Evolutionary conservation across 805 yeast genomes (phyloP).

Genomic region (Sugiyamaella smithiae): DNA sequence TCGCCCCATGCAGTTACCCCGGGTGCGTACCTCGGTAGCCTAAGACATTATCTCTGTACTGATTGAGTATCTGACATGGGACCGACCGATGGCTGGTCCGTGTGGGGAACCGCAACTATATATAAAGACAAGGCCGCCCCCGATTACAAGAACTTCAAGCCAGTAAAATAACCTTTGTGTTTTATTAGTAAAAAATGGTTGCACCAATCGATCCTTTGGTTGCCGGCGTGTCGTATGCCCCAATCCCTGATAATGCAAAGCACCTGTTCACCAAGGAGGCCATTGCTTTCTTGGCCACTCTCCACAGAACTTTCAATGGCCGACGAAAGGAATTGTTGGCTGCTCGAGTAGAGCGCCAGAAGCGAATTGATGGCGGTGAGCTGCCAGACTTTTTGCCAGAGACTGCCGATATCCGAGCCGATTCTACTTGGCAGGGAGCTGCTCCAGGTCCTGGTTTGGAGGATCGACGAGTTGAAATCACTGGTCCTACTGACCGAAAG

Average conservation of each 20-base stretch:
- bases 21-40: conserved; percentile 3
- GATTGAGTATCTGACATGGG: no score
- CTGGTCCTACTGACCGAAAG: conserved; percentile 73
- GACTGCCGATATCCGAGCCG: conserved; percentile 58
- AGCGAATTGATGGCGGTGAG: conserved; percentile 55
- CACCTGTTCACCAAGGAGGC: conserved; percentile 62
- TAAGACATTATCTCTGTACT: no score
- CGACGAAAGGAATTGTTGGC: conserved; percentile 55
- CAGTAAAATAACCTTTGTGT: no score
- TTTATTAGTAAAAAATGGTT: conserved; percentile 21
- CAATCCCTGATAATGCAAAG: conserved; percentile 46
- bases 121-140: neutral
- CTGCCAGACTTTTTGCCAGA: conserved; percentile 70
- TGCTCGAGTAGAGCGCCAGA: conserved; percentile 54
- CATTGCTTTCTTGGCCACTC: conserved; percentile 60
- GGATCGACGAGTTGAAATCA: conserved; percentile 72
- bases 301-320: conserved; percentile 61
- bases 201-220: conserved; percentile 26
- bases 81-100: neutral
- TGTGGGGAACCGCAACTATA: conserved; percentile 8
- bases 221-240: conserved; percentile 55
- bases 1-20: conserved; percentile 4
- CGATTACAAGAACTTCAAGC: no score
- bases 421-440: conserved; percentile 70
- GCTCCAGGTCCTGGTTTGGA: conserved; percentile 63